These are phyloP conservation scores for California macrophylla DNA, from an alignment of 441 rosid species.

Conservation along the genomic window DNA sequence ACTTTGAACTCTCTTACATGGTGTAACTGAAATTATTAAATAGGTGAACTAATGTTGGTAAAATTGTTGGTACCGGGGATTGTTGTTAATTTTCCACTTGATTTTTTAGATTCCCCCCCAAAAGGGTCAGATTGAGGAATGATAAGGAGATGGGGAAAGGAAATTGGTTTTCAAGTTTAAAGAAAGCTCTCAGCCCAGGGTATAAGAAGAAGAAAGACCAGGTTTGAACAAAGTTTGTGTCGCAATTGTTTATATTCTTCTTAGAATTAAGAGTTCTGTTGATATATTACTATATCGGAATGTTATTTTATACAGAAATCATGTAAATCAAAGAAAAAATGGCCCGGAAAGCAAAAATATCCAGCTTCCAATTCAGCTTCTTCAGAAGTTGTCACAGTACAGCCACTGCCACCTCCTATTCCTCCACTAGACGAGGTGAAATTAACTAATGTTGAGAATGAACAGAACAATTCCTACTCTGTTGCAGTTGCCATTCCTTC, in stretches of 20 bases:
- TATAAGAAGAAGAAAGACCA: conserved; percentile 51
- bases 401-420: conserved; percentile 27
- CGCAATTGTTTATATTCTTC: not conserved
- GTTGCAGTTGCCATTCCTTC: conserved; percentile 28
- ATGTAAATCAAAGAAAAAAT: conserved; percentile 39
- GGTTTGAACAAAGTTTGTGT: conserved; percentile 25
- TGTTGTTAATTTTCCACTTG: not conserved
- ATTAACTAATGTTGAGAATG: conserved; percentile 38
- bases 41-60: not conserved
- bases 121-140: conserved; percentile 28
- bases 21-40: not conserved
- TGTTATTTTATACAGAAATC: conserved; percentile 34
- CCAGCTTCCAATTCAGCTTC: conserved; percentile 31
- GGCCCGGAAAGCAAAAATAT: conserved; percentile 38
- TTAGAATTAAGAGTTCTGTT: not conserved
- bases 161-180: conserved; percentile 80
- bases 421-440: conserved; percentile 37
- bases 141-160: conserved; percentile 79
- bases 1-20: not conserved
- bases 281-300: not conserved
- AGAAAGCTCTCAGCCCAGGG: conserved; percentile 74
- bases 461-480: conserved; percentile 25
- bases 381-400: conserved; percentile 22
- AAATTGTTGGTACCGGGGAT: not conserved
- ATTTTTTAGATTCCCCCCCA: conserved; percentile 9